Evolutionary conservation across 441 rosid genomes (phyloP), one percentile per base, ranked within the genome.

Genomic region (California macrophylla): DNA sequence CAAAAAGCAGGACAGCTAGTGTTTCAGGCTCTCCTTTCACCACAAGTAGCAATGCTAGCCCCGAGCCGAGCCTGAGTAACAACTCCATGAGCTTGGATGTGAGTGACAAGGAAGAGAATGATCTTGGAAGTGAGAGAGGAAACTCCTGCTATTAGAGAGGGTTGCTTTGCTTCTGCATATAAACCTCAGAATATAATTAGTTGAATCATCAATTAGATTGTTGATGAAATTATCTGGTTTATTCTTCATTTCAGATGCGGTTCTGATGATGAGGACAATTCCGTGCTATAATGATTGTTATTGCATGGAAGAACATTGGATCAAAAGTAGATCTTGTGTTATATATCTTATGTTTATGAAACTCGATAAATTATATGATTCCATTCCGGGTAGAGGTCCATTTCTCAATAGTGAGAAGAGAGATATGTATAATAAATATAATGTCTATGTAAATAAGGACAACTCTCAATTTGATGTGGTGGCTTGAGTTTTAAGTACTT

Each of bases 41-140:
- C 70, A 83, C 87, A n/a, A 80, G 85, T 77, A 92, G 95, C 79
- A 85, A 81, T 25, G 81, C 85, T 2, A 83, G 90, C 85, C 87
- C 91, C 0, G 97, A 93, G 77, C 91, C 85, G 7, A 86, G 92
- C 67, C 82, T 90, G 3, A 92, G 83, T 83, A 82, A 83, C 65
- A 85, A 80, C 70, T 70, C 79, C 75, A 67, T 77, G 64, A 80
- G 78, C 64, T 71, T 81, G 30, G 92, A 85, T 52, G 87, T 84
- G 32, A 79, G 66, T 67, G 92, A 87, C 68, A 81, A 73, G 0
- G 92, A 85, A 69, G 80, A 81, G 67, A 78, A 70, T 18, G 87
- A 81, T 74, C 75, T 79, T 25, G 85, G 77, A 36, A 82, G 83
- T 28, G 88, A 85, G 75, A 81, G 74, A 78, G 83, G 85, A 73